Conservation (phyloP, 2,329 filamentous ascomycete genomes). For the Diaporthe velutina region DNA sequence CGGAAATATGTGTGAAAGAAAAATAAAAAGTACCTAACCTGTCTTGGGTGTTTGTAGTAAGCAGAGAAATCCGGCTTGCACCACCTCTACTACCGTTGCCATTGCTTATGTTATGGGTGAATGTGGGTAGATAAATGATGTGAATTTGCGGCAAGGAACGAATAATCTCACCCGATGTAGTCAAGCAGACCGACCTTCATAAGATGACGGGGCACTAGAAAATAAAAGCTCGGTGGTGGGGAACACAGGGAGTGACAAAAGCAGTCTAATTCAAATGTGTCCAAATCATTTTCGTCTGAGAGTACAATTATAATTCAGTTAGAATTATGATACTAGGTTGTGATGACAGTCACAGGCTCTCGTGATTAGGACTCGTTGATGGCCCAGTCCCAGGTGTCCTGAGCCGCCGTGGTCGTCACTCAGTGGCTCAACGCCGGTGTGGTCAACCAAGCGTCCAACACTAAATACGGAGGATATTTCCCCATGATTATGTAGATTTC, state of each 20-base stretch:
- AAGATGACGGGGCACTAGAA: not conserved
- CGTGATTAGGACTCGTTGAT: not conserved
- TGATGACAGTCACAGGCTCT: not conserved
- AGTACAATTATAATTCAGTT: not conserved
- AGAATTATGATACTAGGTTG: not conserved
- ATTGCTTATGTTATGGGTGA: not conserved
- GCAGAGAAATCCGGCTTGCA: not conserved
- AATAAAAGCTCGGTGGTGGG: not conserved
- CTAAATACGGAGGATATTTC: not conserved
- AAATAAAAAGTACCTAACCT: fast-evolving
- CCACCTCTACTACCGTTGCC: not conserved
- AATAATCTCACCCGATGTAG: not conserved
- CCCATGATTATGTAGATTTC: not conserved
- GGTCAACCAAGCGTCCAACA: not conserved
- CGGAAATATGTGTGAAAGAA: not conserved
- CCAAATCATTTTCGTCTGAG: not conserved
- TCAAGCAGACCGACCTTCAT: not conserved
- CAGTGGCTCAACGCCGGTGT: not conserved
- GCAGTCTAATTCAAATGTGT: not conserved
- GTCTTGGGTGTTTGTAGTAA: not conserved
- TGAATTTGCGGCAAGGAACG: not conserved
- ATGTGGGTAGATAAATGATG: no score
- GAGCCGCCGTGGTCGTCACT: not conserved
- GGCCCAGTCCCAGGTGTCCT: not conserved
- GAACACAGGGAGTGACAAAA: not conserved